Evolutionary conservation across 164 flowering plant genomes (phyloP).

Genomic region (Houttuynia cordata): DNA sequence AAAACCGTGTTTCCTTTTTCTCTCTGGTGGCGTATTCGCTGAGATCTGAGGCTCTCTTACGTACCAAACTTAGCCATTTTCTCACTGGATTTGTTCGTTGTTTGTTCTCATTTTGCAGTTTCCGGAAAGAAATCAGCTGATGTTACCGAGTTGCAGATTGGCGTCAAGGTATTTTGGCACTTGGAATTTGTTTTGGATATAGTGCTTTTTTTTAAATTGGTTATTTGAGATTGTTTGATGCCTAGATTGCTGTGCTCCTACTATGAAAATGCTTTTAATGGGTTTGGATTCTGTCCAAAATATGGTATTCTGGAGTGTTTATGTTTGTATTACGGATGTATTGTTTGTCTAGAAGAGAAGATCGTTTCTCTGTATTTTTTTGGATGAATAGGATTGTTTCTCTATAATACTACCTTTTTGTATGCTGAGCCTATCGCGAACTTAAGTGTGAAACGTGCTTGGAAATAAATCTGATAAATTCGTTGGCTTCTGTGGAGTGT

Average conservation of each 20-base stretch:
- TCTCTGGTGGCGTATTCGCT: no score
- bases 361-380: neutral
- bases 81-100: no score
- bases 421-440: no score
- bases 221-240: neutral
- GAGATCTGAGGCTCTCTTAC: no score
- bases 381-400: no score
- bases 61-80: no score
- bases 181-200: neutral
- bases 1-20: no score
- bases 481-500: no score
- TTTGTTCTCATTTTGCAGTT: constrained; percentile 14
- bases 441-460: no score
- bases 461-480: no score
- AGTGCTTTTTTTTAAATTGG: neutral
- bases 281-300: neutral
- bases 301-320: neutral
- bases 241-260: neutral
- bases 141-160: constrained; percentile 68
- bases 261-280: neutral
- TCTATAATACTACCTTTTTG: no score
- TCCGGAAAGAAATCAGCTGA: constrained; percentile 47
- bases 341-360: no score
- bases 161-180: constrained; percentile 46
- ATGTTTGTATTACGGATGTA: neutral